These are phyloP conservation scores for Coemansia umbellata DNA, from an alignment of 192 early-diverging fungal species.

Conservation along the genomic window DNA sequence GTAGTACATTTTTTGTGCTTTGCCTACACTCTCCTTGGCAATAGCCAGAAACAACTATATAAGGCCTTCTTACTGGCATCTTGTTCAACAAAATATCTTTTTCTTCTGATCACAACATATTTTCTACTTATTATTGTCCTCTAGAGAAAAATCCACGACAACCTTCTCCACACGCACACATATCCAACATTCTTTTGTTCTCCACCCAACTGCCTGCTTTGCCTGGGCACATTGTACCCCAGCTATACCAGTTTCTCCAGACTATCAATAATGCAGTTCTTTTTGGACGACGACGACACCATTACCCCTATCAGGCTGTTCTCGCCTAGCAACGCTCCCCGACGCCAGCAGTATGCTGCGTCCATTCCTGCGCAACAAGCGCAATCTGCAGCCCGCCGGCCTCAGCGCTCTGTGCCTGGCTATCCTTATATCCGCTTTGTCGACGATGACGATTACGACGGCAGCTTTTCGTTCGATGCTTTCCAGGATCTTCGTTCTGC, in stretches of 20 bases:
- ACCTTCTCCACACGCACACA: no score
- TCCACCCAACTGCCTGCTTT: no score
- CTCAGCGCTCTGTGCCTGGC: slow-evolving; percentile 26
- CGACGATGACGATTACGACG: slow-evolving; percentile 39
- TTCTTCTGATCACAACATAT: no score
- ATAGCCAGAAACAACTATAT: no score
- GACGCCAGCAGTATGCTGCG: not conserved
- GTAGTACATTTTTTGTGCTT: no score
- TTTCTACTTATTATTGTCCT: no score
- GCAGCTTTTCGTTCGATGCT: slow-evolving; percentile 46
- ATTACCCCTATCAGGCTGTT: slow-evolving; percentile 31
- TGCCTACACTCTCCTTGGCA: no score
- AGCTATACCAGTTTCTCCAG: not conserved
- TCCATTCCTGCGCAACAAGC: not conserved
- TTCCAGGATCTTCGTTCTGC: slow-evolving; percentile 44
- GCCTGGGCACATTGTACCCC: not conserved
- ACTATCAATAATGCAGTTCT: slow-evolving; percentile 39
- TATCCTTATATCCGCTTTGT: slow-evolving; percentile 40
- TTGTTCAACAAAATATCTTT: no score
- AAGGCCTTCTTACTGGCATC: no score
- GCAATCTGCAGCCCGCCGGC: not conserved
- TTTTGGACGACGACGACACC: slow-evolving; percentile 23
- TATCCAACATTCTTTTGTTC: no score
- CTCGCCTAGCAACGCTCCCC: slow-evolving; percentile 32
- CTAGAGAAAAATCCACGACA: no score